Evolutionary conservation across 257 asterid genomes (phyloP).

Genomic region (Thymus quinquecostatus): DNA sequence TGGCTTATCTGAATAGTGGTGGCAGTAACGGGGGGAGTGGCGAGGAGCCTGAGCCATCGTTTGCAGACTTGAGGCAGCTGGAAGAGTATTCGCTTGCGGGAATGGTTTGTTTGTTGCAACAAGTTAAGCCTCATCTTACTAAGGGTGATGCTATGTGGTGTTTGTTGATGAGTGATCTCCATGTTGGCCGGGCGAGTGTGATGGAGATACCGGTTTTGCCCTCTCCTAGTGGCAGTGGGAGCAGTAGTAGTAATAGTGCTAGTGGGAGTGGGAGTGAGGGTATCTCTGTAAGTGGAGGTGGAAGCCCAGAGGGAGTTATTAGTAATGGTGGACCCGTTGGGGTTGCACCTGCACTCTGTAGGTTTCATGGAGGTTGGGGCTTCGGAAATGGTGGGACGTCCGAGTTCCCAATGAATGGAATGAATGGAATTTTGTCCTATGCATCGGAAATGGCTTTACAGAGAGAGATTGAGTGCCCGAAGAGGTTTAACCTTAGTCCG

Average conservation of each 20-base stretch:
- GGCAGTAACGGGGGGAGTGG: constrained; percentile 34
- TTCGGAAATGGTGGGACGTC: constrained; percentile 70
- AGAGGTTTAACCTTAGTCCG: constrained; percentile 87
- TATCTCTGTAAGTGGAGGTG: constrained; percentile 39
- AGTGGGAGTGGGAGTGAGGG: constrained; percentile 42
- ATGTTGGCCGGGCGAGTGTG: constrained; percentile 85
- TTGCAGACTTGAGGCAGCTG: constrained; percentile 74
- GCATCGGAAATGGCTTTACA: constrained; percentile 67
- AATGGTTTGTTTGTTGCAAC: constrained; percentile 90
- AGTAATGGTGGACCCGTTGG: constrained; percentile 66
- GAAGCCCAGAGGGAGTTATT: constrained; percentile 43
- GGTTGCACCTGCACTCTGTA: constrained; percentile 72
- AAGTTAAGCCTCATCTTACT: constrained; percentile 77
- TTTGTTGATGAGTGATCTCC: constrained; percentile 86
- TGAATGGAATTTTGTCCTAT: constrained; percentile 55
- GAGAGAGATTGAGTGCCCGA: constrained; percentile 87
- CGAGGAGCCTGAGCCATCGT: constrained; percentile 52
- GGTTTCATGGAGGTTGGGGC: constrained; percentile 93
- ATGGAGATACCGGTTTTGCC: constrained; percentile 79
- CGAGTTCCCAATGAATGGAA: constrained; percentile 59
- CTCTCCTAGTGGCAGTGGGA: constrained; percentile 43
- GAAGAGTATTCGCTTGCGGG: constrained; percentile 82
- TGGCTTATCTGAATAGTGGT: constrained; percentile 64
- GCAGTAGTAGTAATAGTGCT: not conserved
- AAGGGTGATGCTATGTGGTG: constrained; percentile 97